Evolutionary conservation across 441 rosid genomes (phyloP).

Genomic region (Gossypium lobatum): DNA sequence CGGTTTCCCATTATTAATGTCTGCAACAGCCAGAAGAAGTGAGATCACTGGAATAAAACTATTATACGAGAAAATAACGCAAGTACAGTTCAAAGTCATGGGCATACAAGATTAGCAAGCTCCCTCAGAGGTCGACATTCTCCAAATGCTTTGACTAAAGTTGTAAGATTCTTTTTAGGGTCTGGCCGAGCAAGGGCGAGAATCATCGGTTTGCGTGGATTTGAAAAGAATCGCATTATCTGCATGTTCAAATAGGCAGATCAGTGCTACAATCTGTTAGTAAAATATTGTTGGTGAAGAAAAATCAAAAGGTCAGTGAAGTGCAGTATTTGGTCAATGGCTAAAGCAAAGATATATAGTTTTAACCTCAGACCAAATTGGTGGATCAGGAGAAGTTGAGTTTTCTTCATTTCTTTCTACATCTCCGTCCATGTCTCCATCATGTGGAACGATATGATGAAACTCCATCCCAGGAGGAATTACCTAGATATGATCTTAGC

Average conservation of each 20-base stretch:
- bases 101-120: constrained; percentile 82
- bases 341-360: neutral
- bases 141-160: constrained; percentile 96
- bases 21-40: constrained; percentile 32
- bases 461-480: constrained; percentile 99
- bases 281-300: neutral
- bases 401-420: constrained; percentile 50
- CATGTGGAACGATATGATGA: constrained; percentile 74
- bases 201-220: constrained; percentile 91
- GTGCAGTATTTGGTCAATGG: neutral
- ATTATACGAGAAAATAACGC: neutral
- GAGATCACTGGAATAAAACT: neutral
- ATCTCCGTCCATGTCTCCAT: constrained; percentile 74
- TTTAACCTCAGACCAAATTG: constrained; percentile 82
- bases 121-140: constrained; percentile 81
- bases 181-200: constrained; percentile 97
- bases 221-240: constrained; percentile 91
- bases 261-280: constrained; percentile 6
- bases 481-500: constrained; percentile 34
- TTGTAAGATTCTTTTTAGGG: constrained; percentile 89
- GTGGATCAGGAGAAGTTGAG: constrained; percentile 69
- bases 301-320: neutral
- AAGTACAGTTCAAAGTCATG: constrained; percentile 2
- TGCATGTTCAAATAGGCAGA: constrained; percentile 28
- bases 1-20: constrained; percentile 92